Evolutionary conservation across 371 early-diverging fungal species (phyloP), one percentile per base, ranked within the genome.

Genomic region (Rhizopus sp.): DNA sequence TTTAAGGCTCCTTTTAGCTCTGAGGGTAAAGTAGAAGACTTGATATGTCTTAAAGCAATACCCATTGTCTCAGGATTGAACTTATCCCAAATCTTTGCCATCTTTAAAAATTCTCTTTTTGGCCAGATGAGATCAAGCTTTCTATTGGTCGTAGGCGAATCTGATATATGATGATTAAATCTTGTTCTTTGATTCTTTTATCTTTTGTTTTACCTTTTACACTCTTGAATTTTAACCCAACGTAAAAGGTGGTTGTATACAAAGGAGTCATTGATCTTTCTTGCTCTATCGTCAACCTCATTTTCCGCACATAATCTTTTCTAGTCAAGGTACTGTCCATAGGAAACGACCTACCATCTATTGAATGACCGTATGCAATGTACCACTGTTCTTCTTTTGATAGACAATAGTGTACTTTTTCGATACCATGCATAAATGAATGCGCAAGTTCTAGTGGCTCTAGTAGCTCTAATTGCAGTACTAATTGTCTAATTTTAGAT

Each of bases 401-500:
- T 38, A 59, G 53, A 73, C 88, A 93, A 39, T 73, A 64, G 47
- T 83, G 75, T 15, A 81, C 73, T 58, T 86, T 87, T 16, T 91
- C 91, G 58, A 92, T 90, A 33, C 91, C 87, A 60, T 96, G 94
- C 50, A 93, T 91, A 70, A 86, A 96, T 17, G 99, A 98, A 64
- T 94, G 95, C 0, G 96, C 95, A 48, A 90, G 62, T 7, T 78
- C 72, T 39, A 99, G 63, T 59, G 85, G 75, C 4, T 94, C 94
- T 1, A 91, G 80, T 9, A 68, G 60, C 64, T 99, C 99, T 31
- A 99, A 72, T 65, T 92, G 93, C 53, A 82, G 72, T 1, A 97
- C 88, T 7, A 98, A 82, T 50, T 94, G 93, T 60, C 99, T 90
- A 32, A 99, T 69, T 53, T 90, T 86, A 5, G 98, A 94, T 66